phyloP scores from a whole-genome alignment of 345 rosid genomes.

The Eucalyptus lansdowneana region DNA sequence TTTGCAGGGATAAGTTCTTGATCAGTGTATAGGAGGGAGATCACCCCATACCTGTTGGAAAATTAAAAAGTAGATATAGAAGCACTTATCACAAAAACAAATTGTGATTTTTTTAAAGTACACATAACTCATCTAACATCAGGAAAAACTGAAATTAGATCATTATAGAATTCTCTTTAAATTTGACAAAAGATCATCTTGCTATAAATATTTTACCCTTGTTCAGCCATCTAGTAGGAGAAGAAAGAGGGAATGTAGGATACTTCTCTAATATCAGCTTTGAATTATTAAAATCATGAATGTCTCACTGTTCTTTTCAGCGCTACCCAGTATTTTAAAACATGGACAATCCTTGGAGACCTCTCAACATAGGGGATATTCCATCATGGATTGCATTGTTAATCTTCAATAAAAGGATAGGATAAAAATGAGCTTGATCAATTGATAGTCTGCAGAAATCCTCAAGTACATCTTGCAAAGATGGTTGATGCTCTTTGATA shows the following conservation, averaged over 20 bases:
- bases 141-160: background rate
- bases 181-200: background rate
- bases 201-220: background rate
- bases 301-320: background rate
- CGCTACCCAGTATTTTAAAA: background rate
- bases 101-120: background rate
- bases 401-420: background rate
- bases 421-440: background rate
- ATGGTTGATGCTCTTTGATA: background rate
- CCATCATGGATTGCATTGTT: background rate
- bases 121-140: background rate
- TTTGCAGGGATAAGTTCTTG: background rate
- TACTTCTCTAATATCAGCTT: background rate
- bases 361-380: background rate
- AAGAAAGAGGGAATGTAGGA: background rate
- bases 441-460: background rate
- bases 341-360: background rate
- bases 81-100: background rate
- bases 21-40: background rate
- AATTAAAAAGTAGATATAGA: background rate
- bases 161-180: background rate
- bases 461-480: background rate
- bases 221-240: background rate
- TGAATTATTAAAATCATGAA: background rate
- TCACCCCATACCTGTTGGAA: background rate